Evolutionary conservation across 108 stramenopile genomes (phyloP), one percentile per base, ranked within the genome.

Genomic region (Cyclotella cryptica): DNA sequence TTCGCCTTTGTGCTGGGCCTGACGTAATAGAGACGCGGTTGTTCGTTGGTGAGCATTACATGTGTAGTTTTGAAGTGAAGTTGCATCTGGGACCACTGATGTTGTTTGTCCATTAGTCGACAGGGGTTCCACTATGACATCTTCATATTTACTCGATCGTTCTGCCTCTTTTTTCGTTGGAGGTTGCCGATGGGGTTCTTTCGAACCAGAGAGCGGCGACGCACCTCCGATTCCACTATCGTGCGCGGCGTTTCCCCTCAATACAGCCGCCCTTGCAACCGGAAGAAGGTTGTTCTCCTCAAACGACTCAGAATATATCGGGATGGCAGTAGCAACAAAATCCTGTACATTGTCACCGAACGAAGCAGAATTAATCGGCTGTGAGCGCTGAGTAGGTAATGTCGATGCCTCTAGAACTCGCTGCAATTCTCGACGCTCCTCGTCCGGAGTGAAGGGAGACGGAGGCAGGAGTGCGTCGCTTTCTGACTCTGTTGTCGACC

Each of bases 1-100:
- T 19, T 30, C 18, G 10, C 84, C 84, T 21, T 35, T 30, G 42
- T 66, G 27, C 29, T 81, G 65, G 12, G 80, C 80, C 14, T 72
- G 54, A 42, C 72, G 60, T 13, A 81, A 46, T 22, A 61, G 46
- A 5, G 43, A 29, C 13, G 59, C 54, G 0, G 71, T 46, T 9
- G 66, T 59, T 45, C 29, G 64, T 51, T 71, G 78, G 5, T 78
- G 60, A 15, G 46, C 18, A 21, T 52, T 51, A 19, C 39, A 27
- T 35, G 30, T 35, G 17, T 18, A 18, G 60, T 41, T 62, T 24
- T 21, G 55, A 14, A 58, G 26, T 58, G 4, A 3, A 58, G 3
- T 1, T 17, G 5, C 55, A 15, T 9, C 19, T 17, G 60, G 60
- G 17, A 6, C 30, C 1, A 3, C 3, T 40, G 14, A 51, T 51